phyloP scores from a whole-genome alignment of 2,329 filamentous ascomycete species.

The Aspergillus ochraceus region DNA sequence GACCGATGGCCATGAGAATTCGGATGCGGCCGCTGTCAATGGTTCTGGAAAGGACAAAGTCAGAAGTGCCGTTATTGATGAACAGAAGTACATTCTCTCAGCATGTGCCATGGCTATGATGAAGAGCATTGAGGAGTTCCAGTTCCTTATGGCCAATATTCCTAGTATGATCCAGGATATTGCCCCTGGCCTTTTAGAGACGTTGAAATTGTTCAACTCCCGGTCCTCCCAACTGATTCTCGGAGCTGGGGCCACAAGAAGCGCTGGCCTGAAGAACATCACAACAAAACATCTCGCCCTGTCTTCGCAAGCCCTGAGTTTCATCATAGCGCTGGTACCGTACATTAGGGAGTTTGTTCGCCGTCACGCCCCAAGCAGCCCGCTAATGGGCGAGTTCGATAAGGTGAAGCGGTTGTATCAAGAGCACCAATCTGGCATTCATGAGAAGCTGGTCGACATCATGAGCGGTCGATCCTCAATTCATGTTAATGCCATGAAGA shows the following conservation, averaged over 20 bases:
- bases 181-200: constrained; percentile 74
- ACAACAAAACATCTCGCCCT: constrained; percentile 93
- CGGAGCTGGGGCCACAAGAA: constrained; percentile 84
- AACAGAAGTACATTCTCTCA: constrained; percentile 82
- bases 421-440: constrained; percentile 86
- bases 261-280: constrained; percentile 91
- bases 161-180: constrained; percentile 88
- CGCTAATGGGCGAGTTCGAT: constrained; percentile 80
- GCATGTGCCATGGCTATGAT: constrained; percentile 80
- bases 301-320: constrained; percentile 83
- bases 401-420: constrained; percentile 79
- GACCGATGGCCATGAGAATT: constrained; percentile 19
- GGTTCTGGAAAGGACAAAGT: constrained; percentile 60
- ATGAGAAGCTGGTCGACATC: constrained; percentile 90
- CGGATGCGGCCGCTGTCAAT: constrained; percentile 32
- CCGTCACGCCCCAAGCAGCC: constrained; percentile 61
- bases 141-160: constrained; percentile 79
- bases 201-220: constrained; percentile 91
- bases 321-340: constrained; percentile 82
- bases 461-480: constrained; percentile 75
- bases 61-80: constrained; percentile 75
- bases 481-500: constrained; percentile 73
- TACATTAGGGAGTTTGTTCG: constrained; percentile 90
- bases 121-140: constrained; percentile 75
- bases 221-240: constrained; percentile 95